Conservation (phyloP, 116 monocot species). For the Dioscorea cayenensis region DNA sequence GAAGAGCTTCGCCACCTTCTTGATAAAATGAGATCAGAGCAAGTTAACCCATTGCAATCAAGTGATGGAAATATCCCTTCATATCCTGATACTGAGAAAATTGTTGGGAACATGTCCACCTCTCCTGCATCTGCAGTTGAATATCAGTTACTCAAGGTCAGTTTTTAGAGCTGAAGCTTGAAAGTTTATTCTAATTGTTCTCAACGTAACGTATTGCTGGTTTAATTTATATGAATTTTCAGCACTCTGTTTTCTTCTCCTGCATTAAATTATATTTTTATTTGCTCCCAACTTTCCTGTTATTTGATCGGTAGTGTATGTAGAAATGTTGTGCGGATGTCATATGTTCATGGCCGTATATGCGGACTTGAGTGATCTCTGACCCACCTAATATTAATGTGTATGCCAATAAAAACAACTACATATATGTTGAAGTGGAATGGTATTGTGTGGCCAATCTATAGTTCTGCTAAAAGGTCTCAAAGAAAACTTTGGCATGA, state of each 20-base stretch:
- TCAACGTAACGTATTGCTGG: background rate
- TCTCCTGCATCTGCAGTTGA: slow-evolving; percentile 26
- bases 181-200: background rate
- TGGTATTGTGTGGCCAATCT: no score
- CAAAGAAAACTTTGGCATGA: no score
- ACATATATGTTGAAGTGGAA: no score
- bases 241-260: background rate
- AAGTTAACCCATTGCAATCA: slow-evolving; percentile 14
- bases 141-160: slow-evolving; percentile 57
- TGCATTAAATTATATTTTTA: background rate
- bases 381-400: no score
- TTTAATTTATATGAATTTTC: no score
- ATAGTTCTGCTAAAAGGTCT: no score
- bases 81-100: slow-evolving; percentile 19
- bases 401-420: no score
- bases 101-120: slow-evolving; percentile 7
- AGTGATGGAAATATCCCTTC: slow-evolving; percentile 15
- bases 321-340: no score
- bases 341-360: no score
- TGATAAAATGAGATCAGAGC: slow-evolving; percentile 68
- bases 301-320: no score
- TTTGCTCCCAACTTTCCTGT: no score
- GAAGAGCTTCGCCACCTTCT: slow-evolving; percentile 69
- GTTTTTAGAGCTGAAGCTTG: background rate
- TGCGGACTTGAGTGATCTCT: no score